phyloP scores from a whole-genome alignment of 306 rosid genomes.

The Medicago ruthenica region DNA sequence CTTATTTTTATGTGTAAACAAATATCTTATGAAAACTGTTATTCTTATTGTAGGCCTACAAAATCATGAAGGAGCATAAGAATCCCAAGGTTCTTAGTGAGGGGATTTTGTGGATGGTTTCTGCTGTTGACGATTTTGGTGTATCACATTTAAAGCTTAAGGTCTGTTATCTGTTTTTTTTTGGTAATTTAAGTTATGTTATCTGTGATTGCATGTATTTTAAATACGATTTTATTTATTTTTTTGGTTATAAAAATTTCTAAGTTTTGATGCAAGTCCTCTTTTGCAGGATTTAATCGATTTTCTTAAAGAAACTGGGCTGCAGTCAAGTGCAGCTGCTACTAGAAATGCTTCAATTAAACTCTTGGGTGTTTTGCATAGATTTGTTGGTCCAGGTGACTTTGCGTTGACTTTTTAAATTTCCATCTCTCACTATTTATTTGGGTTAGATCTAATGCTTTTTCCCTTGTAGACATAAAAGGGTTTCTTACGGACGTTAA shows the following conservation, averaged over 20 bases:
- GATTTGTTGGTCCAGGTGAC: slow-evolving; percentile 99
- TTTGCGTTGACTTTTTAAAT: slow-evolving; percentile 32
- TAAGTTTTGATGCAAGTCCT: slow-evolving; percentile 22
- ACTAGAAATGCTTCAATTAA: slow-evolving; percentile 94
- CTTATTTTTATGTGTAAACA: slow-evolving; percentile 24
- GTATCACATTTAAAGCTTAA: slow-evolving; percentile 86
- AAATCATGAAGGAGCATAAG: slow-evolving; percentile 98
- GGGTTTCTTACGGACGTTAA: slow-evolving; percentile 94
- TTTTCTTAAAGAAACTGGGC: slow-evolving; percentile 91
- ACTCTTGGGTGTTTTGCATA: slow-evolving; percentile 90
- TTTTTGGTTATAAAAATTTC: not conserved
- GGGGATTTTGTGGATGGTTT: slow-evolving; percentile 96
- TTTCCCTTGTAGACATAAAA: slow-evolving; percentile 77
- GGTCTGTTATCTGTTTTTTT: slow-evolving; percentile 52
- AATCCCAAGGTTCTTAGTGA: slow-evolving; percentile 99
- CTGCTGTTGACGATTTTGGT: slow-evolving; percentile 96
- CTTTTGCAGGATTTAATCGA: slow-evolving; percentile 87
- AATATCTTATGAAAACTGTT: not conserved
- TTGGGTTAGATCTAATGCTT: slow-evolving; percentile 38
- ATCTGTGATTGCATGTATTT: slow-evolving; percentile 15
- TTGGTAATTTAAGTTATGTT: slow-evolving; percentile 59
- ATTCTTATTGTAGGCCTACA: slow-evolving; percentile 65
- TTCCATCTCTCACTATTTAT: slow-evolving; percentile 15
- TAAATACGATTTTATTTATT: not conserved
- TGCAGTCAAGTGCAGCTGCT: slow-evolving; percentile 96